Conservation (phyloP, 106 monocot species). For the Dioscorea dumetorum region DNA sequence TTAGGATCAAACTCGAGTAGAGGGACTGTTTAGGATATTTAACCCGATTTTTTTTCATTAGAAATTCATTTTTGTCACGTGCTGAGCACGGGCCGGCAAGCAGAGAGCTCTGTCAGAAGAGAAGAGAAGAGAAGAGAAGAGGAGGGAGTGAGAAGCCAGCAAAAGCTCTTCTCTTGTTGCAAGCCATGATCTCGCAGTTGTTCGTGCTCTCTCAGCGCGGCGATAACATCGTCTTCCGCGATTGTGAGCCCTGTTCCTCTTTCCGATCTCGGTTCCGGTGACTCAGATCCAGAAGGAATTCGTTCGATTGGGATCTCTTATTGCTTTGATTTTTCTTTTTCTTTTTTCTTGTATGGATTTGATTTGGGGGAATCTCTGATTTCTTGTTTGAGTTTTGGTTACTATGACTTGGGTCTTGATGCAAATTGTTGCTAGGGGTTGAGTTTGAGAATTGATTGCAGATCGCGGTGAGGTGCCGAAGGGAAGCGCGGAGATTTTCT, state of each 20-base stretch:
- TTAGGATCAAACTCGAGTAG: too few species aligned
- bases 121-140: not conserved
- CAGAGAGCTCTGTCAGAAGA: not conserved
- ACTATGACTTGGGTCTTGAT: not conserved
- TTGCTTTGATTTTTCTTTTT: slow-evolving; percentile 4
- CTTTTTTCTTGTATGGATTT: not conserved
- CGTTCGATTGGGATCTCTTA: not conserved
- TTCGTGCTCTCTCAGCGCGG: slow-evolving; percentile 98
- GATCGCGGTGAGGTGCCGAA: slow-evolving; percentile 90
- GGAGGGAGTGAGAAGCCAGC: not conserved
- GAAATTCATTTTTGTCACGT: not conserved
- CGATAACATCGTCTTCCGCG: slow-evolving; percentile 98
- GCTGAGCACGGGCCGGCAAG: not conserved
- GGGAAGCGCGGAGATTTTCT: slow-evolving; percentile 96
- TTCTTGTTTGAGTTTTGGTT: not conserved
- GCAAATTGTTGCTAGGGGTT: not conserved
- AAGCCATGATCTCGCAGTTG: slow-evolving; percentile 90
- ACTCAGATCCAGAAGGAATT: not conserved
- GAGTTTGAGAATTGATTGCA: slow-evolving; percentile 10
- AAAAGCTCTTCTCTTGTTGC: too few species aligned
- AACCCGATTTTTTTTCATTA: too few species aligned
- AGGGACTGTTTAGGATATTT: too few species aligned
- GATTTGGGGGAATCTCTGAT: too few species aligned
- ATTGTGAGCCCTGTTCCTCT: slow-evolving; percentile 53
- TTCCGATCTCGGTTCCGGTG: not conserved